phyloP scores from a whole-genome alignment of 768 basidiomycete species.

The Panellus pusillus region DNA sequence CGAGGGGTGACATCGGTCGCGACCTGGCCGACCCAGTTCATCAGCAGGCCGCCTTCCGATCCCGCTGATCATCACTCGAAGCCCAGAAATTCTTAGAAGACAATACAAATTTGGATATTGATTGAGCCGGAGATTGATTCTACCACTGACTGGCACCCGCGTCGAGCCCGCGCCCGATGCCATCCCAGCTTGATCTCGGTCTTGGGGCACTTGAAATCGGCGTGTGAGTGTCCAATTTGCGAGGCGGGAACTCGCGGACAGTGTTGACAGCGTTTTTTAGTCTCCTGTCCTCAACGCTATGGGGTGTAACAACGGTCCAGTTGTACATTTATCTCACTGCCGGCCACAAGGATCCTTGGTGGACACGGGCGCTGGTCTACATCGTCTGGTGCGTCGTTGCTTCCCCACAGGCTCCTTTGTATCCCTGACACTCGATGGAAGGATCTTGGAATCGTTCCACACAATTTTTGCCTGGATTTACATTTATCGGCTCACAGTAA shows the following conservation, averaged over 20 bases:
- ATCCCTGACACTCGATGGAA: not conserved
- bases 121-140: too few species aligned
- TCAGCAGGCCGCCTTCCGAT: too few species aligned
- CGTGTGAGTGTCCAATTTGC: not conserved
- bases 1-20: too few species aligned
- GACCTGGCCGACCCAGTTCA: too few species aligned
- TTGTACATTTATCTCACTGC: not conserved
- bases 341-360: not conserved
- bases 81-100: too few species aligned
- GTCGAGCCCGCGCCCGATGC: not conserved
- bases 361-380: not conserved
- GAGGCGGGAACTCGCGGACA: too few species aligned
- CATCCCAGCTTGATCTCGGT: not conserved
- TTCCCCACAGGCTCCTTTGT: not conserved
- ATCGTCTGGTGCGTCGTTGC: too few species aligned
- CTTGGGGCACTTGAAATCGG: not conserved
- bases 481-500: constrained; percentile 4
- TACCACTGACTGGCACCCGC: too few species aligned
- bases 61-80: too few species aligned
- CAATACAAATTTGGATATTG: too few species aligned
- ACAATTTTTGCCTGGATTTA: constrained; percentile 3
- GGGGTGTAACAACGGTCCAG: not conserved
- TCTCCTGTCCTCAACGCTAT: not conserved
- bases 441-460: not conserved
- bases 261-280: not conserved